A percentile compares a stretch with the other conserved stretches of the same genome.
These are phyloP conservation scores for Yarrowia deformans DNA, from an alignment of 805 yeast species.

Conservation along the genomic window DNA sequence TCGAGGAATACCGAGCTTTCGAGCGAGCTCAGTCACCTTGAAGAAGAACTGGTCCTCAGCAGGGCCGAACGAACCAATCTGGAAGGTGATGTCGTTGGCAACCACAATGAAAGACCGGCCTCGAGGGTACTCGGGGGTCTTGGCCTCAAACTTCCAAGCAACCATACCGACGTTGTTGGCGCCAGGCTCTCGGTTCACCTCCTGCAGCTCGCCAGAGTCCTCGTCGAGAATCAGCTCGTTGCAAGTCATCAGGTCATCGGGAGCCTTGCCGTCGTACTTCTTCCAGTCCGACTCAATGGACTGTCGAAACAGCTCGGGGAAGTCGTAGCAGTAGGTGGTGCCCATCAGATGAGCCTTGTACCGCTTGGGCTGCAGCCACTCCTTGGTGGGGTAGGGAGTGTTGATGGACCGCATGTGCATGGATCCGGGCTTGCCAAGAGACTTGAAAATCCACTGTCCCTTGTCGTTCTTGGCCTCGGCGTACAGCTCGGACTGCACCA, in stretches of 20 bases:
- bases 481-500: constrained; percentile 92
- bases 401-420: constrained; percentile 97
- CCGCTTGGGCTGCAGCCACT: constrained; percentile 97
- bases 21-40: constrained; percentile 90
- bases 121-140: constrained; percentile 95
- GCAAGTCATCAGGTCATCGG: constrained; percentile 78
- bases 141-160: constrained; percentile 87
- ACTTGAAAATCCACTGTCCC: constrained; percentile 97
- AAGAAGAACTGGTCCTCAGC: constrained; percentile 91
- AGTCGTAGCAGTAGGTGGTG: constrained; percentile 96
- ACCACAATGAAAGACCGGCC: constrained; percentile 93
- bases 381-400: constrained; percentile 97
- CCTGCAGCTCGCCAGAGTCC: constrained; percentile 75
- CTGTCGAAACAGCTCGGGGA: constrained; percentile 98
- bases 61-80: constrained; percentile 99
- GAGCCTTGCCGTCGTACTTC: constrained; percentile 55
- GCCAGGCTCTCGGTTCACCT: constrained; percentile 94
- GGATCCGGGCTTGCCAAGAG: constrained; percentile 91
- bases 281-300: constrained; percentile 88
- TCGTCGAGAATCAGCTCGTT: constrained; percentile 88
- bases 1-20: constrained; percentile 92
- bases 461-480: constrained; percentile 90
- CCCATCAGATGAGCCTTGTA: constrained; percentile 98
- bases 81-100: constrained; percentile 96
- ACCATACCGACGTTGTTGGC: constrained; percentile 97